Percentiles rank a stretch among this genome's conserved stretches.
phyloP scores from a whole-genome alignment of 164 flowering plant species.

The Vitis rupestris region DNA sequence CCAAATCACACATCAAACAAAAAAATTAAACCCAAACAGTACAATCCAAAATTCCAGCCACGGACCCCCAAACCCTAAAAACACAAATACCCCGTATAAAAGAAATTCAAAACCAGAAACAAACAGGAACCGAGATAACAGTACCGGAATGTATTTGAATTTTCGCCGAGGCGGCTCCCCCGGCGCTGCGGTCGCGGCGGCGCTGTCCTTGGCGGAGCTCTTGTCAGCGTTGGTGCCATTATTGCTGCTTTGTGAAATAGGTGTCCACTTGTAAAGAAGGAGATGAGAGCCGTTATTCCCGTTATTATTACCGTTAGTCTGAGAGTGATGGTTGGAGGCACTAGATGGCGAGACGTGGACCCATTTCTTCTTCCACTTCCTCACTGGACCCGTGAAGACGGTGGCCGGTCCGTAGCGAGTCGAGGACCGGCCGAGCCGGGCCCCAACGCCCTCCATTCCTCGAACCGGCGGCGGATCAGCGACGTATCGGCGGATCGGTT shows the following conservation, averaged over 20 bases:
- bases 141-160: slow-evolving; percentile 85
- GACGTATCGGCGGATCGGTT: slow-evolving; percentile 5
- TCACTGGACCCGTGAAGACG: slow-evolving; percentile 90
- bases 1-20: background rate
- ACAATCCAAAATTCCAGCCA: background rate
- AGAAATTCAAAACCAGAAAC: background rate
- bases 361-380: slow-evolving; percentile 99
- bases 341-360: slow-evolving; percentile 57
- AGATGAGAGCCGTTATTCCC: slow-evolving; percentile 67
- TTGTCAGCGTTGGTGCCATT: slow-evolving; percentile 22
- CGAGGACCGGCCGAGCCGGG: slow-evolving; percentile 86
- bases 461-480: background rate
- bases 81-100: background rate
- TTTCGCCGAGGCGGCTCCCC: slow-evolving; percentile 70
- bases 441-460: slow-evolving; percentile 93
- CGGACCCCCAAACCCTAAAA: slow-evolving; percentile 4
- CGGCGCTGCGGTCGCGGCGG: slow-evolving; percentile 13
- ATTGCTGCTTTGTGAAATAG: slow-evolving; percentile 41
- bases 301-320: slow-evolving; percentile 22
- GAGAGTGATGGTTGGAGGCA: slow-evolving; percentile 8
- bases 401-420: slow-evolving; percentile 86
- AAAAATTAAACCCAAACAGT: background rate
- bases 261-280: slow-evolving; percentile 87
- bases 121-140: slow-evolving; percentile 2
- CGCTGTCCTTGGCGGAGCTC: slow-evolving; percentile 29